These are phyloP conservation scores for Leucoagaricus sp. DNA, from an alignment of 1,284 basidiomycete genomes.

Conservation along the genomic window DNA sequence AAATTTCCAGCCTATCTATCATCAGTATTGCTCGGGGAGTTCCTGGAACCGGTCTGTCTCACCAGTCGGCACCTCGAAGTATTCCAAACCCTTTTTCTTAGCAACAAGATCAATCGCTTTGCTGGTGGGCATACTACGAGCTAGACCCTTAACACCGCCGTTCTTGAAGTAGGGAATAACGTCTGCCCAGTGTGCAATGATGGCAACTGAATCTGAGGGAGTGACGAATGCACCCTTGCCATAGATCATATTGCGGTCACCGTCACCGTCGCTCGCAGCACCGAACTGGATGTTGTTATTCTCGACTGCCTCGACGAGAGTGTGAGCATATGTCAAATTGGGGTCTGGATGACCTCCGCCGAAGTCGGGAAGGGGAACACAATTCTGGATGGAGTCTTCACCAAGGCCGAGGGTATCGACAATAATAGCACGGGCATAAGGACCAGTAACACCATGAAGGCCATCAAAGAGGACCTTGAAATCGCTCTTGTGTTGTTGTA, in stretches of 20 bases:
- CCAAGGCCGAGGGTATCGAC: slow-evolving; percentile 84
- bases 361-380: slow-evolving; percentile 90
- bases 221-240: slow-evolving; percentile 98
- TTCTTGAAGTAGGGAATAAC: slow-evolving; percentile 95
- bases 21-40: background rate
- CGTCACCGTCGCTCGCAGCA: slow-evolving; percentile 96
- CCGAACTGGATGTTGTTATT: slow-evolving; percentile 88
- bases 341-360: slow-evolving; percentile 98
- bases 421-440: slow-evolving; percentile 92
- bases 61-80: slow-evolving; percentile 97
- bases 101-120: slow-evolving; percentile 98
- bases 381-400: slow-evolving; percentile 87
- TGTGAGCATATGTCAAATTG: slow-evolving; percentile 96
- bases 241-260: slow-evolving; percentile 99
- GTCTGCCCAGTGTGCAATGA: slow-evolving; percentile 98
- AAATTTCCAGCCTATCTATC: slow-evolving; percentile 98
- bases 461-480: slow-evolving; percentile 96
- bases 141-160: slow-evolving; percentile 91
- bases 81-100: slow-evolving; percentile 90
- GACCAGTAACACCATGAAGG: slow-evolving; percentile 95
- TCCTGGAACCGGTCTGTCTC: slow-evolving; percentile 24
- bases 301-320: slow-evolving; percentile 93
- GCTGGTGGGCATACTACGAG: slow-evolving; percentile 95
- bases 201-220: slow-evolving; percentile 95
- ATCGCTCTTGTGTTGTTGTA: slow-evolving; percentile 64